Evolutionary conservation across 2,329 filamentous ascomycete genomes (phyloP).

Genomic region (Pseudogymnoascus sp.): DNA sequence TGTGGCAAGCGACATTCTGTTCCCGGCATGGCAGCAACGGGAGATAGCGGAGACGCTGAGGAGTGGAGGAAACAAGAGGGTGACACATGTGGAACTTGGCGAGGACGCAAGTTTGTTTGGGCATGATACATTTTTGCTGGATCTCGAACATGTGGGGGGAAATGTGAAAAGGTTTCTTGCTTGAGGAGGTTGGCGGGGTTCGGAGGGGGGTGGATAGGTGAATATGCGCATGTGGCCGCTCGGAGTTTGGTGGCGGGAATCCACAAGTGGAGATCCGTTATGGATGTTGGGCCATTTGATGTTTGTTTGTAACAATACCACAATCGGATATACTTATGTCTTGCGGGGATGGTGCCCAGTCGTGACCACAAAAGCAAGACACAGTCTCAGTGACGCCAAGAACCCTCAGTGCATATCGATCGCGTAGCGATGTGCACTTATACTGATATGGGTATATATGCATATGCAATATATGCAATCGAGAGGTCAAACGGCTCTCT

Average conservation of each 20-base stretch:
- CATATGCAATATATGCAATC: background rate
- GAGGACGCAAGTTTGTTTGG: constrained; percentile 93
- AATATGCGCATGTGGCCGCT: background rate
- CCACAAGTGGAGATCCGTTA: background rate
- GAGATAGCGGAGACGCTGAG: constrained; percentile 82
- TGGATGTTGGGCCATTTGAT: background rate
- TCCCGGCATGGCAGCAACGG: constrained; percentile 95
- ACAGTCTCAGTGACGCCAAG: background rate
- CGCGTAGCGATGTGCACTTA: background rate
- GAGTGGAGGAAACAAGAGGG: constrained; percentile 66
- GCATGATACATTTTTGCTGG: constrained; percentile 91
- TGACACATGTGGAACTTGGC: constrained; percentile 83
- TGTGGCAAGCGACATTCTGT: constrained; percentile 90
- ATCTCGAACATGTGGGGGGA: constrained; percentile 85
- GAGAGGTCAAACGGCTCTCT: background rate
- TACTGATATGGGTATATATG: background rate
- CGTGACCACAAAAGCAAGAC: background rate
- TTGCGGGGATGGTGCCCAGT: background rate
- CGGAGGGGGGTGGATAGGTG: background rate
- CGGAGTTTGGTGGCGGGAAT: background rate
- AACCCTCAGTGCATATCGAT: background rate
- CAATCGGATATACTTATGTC: background rate
- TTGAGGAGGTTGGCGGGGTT: background rate
- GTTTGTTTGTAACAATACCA: constrained; percentile 1
- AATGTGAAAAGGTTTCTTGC: constrained; percentile 71